Percentiles rank a stretch among this genome's conserved stretches.
Conservation (phyloP, 129 eudicot species). For the Rutidosis leptorrhynchoides region DNA sequence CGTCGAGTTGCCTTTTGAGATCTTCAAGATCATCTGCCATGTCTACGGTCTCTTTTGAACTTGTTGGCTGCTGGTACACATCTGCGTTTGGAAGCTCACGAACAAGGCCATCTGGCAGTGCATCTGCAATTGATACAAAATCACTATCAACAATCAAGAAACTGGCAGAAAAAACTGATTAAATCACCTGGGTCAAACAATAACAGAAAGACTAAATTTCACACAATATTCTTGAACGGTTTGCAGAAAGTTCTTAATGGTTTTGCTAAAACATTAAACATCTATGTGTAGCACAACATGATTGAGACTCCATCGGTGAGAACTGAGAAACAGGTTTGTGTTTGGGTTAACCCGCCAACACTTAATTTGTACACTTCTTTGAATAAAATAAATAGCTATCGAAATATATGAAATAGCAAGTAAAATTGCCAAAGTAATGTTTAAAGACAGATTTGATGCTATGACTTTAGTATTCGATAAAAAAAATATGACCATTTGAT, state of each 20-base stretch:
- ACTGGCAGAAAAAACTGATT: background rate
- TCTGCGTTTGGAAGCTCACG: slow-evolving; percentile 66
- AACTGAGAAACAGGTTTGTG: background rate
- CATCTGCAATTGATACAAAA: slow-evolving; percentile 30
- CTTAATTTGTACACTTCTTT: background rate
- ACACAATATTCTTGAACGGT: background rate
- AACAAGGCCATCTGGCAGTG: slow-evolving; percentile 67
- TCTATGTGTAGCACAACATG: background rate
- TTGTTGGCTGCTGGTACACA: slow-evolving; percentile 30
- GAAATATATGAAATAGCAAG: background rate
- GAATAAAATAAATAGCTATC: background rate
- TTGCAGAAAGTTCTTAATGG: background rate
- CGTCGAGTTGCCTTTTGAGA: slow-evolving; percentile 41
- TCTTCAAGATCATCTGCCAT: slow-evolving; percentile 42
- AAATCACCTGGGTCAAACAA: background rate
- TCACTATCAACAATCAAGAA: background rate
- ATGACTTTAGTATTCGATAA: background rate
- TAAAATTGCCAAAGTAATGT: background rate
- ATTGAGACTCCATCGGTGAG: background rate
- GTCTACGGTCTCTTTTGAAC: slow-evolving; percentile 25
- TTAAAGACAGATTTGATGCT: background rate
- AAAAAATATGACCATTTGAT: background rate
- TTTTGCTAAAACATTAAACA: background rate
- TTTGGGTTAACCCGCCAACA: background rate
- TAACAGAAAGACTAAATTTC: background rate